Evolutionary conservation across 768 basidiomycete species (phyloP), one percentile per base, ranked within the genome.

Genomic region (Xerocomus potaroensis): DNA sequence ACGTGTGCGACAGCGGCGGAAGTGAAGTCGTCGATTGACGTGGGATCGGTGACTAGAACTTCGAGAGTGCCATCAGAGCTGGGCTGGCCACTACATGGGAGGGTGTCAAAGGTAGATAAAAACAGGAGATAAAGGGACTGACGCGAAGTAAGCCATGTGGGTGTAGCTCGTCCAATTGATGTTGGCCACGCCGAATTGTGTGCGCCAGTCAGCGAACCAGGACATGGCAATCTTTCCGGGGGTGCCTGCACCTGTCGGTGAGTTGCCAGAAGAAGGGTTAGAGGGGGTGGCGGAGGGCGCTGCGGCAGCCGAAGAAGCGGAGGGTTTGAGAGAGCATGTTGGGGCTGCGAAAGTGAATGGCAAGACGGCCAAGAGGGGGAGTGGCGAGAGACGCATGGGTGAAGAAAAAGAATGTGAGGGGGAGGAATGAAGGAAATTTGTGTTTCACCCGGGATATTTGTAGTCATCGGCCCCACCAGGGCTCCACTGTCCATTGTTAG

Each of bases 151-250:
- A 10, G 78, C 78, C 51, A 86, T 63, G 44, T 79, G 72, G 3
- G 78, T 87, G 65, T 87, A 89, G 65, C 76, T 77, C 4, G 61
- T 59, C 87, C 87, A 90, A 48, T 70, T 72, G 54, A 90, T 72
- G 33, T 76, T 69, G 21, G 71, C 66, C 22, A 83, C 69, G 1
- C 76, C 68, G 1, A 66, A 68, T 26, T 64, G 53, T 21, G 76
- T 63, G 58, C 84, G 80, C 80, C 80, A 90, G 36, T 81, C 79
- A 23, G 84, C 79, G 55, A 73, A 87, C 85, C 86, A 89, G 14
- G 80, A 72, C 38, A 77, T 69, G n/a, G 81, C 71, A 14, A 83
- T 69, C 40, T 37, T 51, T 5, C 63, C 59, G 49, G 22, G 56
- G 54, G 60, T 54, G 55, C 58, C 60, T 15, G 55, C 54, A 45